Evolutionary conservation across 2,329 filamentous ascomycete species (phyloP), one percentile per base, ranked within the genome.

Genomic region (Dothistroma pini): DNA sequence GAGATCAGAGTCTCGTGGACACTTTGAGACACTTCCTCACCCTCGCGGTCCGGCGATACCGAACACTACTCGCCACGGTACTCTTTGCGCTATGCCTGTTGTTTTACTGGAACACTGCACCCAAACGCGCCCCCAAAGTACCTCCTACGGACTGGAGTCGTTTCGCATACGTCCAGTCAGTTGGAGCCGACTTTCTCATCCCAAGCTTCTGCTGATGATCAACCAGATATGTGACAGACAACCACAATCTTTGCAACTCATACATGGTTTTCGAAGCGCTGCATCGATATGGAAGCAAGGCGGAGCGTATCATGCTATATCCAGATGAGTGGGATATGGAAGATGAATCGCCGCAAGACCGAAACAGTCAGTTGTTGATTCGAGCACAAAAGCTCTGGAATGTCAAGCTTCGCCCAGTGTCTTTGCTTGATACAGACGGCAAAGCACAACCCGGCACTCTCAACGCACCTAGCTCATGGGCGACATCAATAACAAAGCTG

Each of bases 401-500:
- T 9, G 82, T 80, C 35, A 77, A 80, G 58, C 69, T 84, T 49
- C 72, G 79, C 55, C 81, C 82, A 12, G 75, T 82, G 47, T 69
- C 77, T 57, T 72, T 86, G 7, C 61, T 70, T 31, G 59, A 71
- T 68, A 52, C 68, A 71, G 54, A 71, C 65, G 63, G 69, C 60
- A 54, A 63, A 49, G 59, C 64, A 12, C 34, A 53, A 9, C 67
- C 70, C 9, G 67, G 68, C 29, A 75, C 69, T 32, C 72, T 76
- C 50, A 72, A 75, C 58, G 70, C 73, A 58, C 70, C 71, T 12
- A 65, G 61, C 35, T 58, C 58, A 1, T 89, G 86, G 86, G 83
- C 85, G 60, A 82, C 84, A 41, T 65, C 64, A 84, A 84, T 70
- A 67, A 87, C 86, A 22, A 90, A 91, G 71, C 81, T 89, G 35